These are phyloP conservation scores for Tuber indicum DNA, from an alignment of 495 filamentous ascomycete genomes.

Conservation along the genomic window DNA sequence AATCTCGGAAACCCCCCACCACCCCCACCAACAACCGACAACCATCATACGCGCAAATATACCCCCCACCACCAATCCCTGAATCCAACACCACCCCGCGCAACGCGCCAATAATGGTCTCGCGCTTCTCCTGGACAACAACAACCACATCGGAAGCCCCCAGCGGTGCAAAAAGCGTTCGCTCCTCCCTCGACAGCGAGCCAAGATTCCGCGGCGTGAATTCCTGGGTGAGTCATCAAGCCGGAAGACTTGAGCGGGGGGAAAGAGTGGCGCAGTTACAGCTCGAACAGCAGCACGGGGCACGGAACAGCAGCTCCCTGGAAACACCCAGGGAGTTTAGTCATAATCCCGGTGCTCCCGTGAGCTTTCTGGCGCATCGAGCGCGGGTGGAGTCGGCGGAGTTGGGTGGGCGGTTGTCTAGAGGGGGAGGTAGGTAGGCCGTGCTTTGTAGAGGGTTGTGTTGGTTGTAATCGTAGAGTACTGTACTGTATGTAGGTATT, in stretches of 20 bases:
- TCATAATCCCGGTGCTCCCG: conserved; percentile 27
- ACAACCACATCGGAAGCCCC: not conserved
- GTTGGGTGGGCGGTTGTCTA: conserved; percentile 6
- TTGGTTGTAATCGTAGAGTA: not conserved
- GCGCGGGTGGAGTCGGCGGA: conserved; percentile 20
- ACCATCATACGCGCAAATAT: not conserved
- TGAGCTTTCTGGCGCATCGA: conserved; percentile 18
- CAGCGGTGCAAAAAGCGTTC: conserved; percentile 6
- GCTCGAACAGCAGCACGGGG: conserved; percentile 8
- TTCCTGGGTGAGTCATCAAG: conserved; percentile 59
- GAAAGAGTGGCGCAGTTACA: conserved; percentile 16
- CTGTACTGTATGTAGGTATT: conserved; percentile 3
- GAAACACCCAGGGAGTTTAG: conserved; percentile 25
- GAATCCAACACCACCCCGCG: conserved; percentile 19
- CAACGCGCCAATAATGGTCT: conserved; percentile 6
- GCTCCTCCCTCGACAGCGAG: conserved; percentile 28
- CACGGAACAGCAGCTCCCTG: not conserved
- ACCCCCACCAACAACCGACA: not conserved
- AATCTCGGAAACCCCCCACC: not conserved
- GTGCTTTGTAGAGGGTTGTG: not conserved
- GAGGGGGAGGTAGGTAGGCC: conserved; percentile 3
- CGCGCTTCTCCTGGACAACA: conserved; percentile 32
- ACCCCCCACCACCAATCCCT: conserved; percentile 24
- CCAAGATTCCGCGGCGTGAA: conserved; percentile 54
- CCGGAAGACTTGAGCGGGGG: conserved; percentile 22